These are phyloP conservation scores for Arthroderma uncinatum DNA, from an alignment of 2,329 filamentous ascomycete species.

Conservation along the genomic window DNA sequence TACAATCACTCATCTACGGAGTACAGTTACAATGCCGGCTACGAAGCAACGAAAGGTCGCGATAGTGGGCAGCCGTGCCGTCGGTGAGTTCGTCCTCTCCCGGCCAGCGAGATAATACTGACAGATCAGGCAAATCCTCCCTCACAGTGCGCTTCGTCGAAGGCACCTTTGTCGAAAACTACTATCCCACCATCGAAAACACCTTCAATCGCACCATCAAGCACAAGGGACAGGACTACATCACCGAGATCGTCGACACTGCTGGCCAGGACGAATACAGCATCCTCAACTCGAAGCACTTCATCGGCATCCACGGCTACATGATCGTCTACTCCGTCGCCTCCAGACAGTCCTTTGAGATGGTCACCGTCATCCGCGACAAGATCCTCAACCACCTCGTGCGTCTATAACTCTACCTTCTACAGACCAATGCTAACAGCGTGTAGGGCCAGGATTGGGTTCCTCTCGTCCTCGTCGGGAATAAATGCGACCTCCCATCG, in stretches of 20 bases:
- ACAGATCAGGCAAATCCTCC: slow-evolving; percentile 73
- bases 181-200: slow-evolving; percentile 98
- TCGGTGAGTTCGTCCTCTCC: slow-evolving; percentile 48
- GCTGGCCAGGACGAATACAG: slow-evolving; percentile 99
- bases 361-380: slow-evolving; percentile 89
- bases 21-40: slow-evolving; percentile 55
- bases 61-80: slow-evolving; percentile 87
- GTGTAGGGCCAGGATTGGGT: slow-evolving; percentile 80
- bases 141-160: slow-evolving; percentile 95
- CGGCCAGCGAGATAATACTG: not conserved
- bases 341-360: slow-evolving; percentile 88
- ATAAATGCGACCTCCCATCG: slow-evolving; percentile 87
- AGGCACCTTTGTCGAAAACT: slow-evolving; percentile 95
- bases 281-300: slow-evolving; percentile 96
- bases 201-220: slow-evolving; percentile 95
- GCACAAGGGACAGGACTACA: slow-evolving; percentile 83
- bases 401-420: slow-evolving; percentile 24
- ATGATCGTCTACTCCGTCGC: slow-evolving; percentile 98
- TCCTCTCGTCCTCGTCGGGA: slow-evolving; percentile 87
- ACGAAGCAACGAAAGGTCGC: slow-evolving; percentile 90
- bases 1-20: too few relatives aligned
- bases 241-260: slow-evolving; percentile 96
- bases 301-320: slow-evolving; percentile 97
- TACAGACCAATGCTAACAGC: not conserved
- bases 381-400: slow-evolving; percentile 96